These are phyloP conservation scores for bread wheat (Triticum aestivum) DNA, from an alignment of 176 grass and related monocot genomes.

Conservation along the genomic window IWGSC_CS_RefSeq_v2.1 NC_057800.1:559743009-559743508, in stretches of 20 bases:
- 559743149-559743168: not conserved
- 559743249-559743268: not conserved
- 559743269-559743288: not conserved
- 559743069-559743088: conserved; percentile 20
- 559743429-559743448: not conserved
- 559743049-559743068: conserved; percentile 3
- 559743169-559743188: not conserved
- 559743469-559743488: not conserved
- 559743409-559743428: not conserved
- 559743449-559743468: not conserved
- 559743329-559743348: not conserved
- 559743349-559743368: not conserved
- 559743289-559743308: not conserved
- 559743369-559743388: too few species aligned
- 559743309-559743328: not conserved
- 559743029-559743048: conserved; percentile 12
- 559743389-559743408: not conserved
- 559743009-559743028: conserved; percentile 14
- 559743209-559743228: conserved; percentile 12
- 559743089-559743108: conserved; percentile 22
- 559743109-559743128: conserved; percentile 15
- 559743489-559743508: not conserved
- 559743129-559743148: conserved; percentile 37
- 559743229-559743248: conserved; percentile 21
- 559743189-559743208: not conserved